Evolutionary conservation across 345 rosid species (phyloP), one percentile per base, ranked within the genome.

Genomic region (Lepidium sativum): DNA sequence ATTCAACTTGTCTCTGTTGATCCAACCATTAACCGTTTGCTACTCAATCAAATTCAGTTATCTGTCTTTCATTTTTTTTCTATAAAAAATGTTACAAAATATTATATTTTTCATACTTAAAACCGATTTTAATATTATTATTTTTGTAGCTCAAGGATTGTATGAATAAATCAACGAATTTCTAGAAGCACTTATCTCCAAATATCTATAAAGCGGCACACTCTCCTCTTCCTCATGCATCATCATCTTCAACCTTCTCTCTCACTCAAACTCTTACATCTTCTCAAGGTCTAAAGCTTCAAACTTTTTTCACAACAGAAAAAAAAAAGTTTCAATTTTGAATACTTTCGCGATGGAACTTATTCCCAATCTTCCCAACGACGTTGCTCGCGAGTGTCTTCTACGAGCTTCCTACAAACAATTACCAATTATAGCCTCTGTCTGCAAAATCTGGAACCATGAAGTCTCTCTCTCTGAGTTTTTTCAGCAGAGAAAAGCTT

Each of bases 321-420:
- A 35, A 1, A 20, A 29, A 18, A 16, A 29, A 16, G 34, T 2
- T 31, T 31, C 29, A 18, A 8, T 9, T 29, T 44, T 62, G 34
- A 16, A 39, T 21, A 49, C n/a, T 13, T 49, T n/a, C 0, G 40
- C 9, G 44, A 83, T 88, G 92, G 92, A 80, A 20, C 50, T 86
- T 51, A 81, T 86, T 15, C 92, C 91, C 0, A 79, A 82, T 25
- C 82, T 89, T 34, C 91, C 91, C 1, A 38, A 83, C 20, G 95
- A 86, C 32, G 39, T 83, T 4, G 87, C 84, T 8, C 84, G 83
- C 1, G 80, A 83, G 58, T 86, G 91, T 67, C 75, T 89, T 21
- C 62, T 82, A 15, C 87, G 89, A 13, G 54, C 84, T 2, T 42
- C 71, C 0, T 82, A 79, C 73, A 50, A 61, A n/a, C 77, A 78